phyloP scores from a whole-genome alignment of 139 green algal species.

The Coccomyxa sp. region DNA sequence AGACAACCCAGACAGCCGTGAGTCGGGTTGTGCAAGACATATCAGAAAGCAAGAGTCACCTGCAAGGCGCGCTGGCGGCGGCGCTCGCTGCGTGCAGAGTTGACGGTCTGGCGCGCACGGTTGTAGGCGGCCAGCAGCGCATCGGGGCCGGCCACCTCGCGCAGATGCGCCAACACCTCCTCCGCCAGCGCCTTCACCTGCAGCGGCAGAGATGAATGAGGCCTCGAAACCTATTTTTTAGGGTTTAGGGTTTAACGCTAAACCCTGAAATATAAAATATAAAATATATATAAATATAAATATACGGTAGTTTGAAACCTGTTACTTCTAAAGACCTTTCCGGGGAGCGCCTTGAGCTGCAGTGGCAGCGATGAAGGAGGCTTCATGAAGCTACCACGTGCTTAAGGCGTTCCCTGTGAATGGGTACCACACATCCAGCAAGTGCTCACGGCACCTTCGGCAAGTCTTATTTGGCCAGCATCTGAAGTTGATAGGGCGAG shows the following conservation, averaged over 20 bases:
- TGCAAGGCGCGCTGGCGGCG: slow-evolving; percentile 38
- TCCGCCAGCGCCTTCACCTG: slow-evolving; percentile 43
- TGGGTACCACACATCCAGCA: no score
- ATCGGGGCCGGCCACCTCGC: slow-evolving; percentile 56
- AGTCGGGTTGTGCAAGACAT: not conserved
- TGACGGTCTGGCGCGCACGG: slow-evolving; percentile 46
- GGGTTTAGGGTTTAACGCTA: no score
- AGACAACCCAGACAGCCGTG: not conserved
- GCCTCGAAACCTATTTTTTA: slow-evolving; percentile 1
- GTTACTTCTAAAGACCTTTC: not conserved
- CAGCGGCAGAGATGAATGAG: no score
- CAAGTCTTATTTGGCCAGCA: no score
- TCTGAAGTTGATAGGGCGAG: no score
- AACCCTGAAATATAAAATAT: not conserved
- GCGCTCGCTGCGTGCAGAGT: slow-evolving; percentile 32
- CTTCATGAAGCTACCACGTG: no score
- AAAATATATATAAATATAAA: not conserved
- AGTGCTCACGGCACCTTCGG: no score
- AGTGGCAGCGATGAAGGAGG: no score
- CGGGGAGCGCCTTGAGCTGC: no score
- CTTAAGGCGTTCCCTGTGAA: no score
- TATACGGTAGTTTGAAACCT: no score
- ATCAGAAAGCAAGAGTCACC: slow-evolving; percentile 5
- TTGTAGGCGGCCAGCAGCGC: slow-evolving; percentile 66
- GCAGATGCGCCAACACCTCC: slow-evolving; percentile 74